phyloP scores from a whole-genome alignment of 768 basidiomycete species.

The Mycena sanguinolenta region DNA sequence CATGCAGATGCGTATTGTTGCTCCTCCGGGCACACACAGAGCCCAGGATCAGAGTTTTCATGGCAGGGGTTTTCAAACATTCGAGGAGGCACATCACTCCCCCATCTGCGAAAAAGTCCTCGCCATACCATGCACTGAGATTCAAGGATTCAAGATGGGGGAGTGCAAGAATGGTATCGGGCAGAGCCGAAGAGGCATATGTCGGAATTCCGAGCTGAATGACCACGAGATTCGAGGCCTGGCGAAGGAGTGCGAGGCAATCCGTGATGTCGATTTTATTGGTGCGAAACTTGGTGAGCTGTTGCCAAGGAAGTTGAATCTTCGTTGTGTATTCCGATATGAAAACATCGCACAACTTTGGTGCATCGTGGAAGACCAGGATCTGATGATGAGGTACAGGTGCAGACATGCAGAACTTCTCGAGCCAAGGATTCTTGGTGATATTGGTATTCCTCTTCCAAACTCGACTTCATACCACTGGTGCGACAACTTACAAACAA shows the following conservation, averaged over 20 bases:
- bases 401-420: not conserved
- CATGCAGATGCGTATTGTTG: not conserved
- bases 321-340: not conserved
- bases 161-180: not conserved
- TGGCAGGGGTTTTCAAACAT: conserved; percentile 2
- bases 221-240: not conserved
- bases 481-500: not conserved
- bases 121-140: not conserved
- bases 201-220: not conserved
- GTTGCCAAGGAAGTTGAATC: conserved; percentile 1
- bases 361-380: not conserved
- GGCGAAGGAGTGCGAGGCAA: not conserved
- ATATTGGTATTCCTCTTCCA: no score
- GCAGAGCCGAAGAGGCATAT: not conserved
- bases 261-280: not conserved
- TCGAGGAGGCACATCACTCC: no score
- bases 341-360: not conserved
- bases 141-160: not conserved
- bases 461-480: not conserved
- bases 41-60: conserved; percentile 4
- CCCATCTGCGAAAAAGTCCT: no score
- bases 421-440: not conserved
- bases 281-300: not conserved
- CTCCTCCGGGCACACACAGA: no score
- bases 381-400: not conserved